phyloP scores from a whole-genome alignment of 441 rosid species.

The Rhodomyrtus psidioides region DNA sequence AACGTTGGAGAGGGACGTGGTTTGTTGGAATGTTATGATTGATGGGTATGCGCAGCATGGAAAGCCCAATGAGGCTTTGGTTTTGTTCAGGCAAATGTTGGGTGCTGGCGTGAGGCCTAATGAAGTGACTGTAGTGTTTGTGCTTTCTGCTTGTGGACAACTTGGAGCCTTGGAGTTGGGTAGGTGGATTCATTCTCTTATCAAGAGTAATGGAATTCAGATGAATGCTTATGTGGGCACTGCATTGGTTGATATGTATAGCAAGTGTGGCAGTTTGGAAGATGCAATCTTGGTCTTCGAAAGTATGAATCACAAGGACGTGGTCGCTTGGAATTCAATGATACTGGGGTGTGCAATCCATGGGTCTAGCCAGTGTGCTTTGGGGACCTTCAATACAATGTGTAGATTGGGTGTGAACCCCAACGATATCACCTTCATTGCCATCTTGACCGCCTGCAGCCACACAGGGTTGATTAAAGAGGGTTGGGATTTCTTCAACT shows the following conservation, averaged over 20 bases:
- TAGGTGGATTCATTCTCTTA: conserved; percentile 53
- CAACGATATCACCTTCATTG: conserved; percentile 31
- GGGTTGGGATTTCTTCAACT: conserved; percentile 30
- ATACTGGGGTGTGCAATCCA: conserved; percentile 47
- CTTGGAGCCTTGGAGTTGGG: conserved; percentile 62
- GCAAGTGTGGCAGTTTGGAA: conserved; percentile 59
- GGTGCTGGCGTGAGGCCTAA: conserved; percentile 31
- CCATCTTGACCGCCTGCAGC: conserved; percentile 28
- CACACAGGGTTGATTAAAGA: conserved; percentile 32
- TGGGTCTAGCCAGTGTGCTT: conserved; percentile 38
- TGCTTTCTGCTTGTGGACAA: conserved; percentile 61
- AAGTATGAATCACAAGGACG: conserved; percentile 33
- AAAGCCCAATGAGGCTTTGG: conserved; percentile 35
- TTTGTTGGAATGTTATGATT: conserved; percentile 81
- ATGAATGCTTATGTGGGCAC: conserved; percentile 42
- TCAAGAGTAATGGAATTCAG: conserved; percentile 30
- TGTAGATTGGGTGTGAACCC: conserved; percentile 15
- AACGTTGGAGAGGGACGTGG: conserved; percentile 41
- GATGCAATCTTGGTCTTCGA: conserved; percentile 50
- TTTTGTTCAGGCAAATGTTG: conserved; percentile 43
- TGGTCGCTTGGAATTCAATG: conserved; percentile 65
- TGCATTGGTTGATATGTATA: conserved; percentile 56
- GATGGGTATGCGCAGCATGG: conserved; percentile 61
- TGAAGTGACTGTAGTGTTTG: conserved; percentile 42
- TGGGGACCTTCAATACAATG: conserved; percentile 38